These are phyloP conservation scores for Theobroma cacao DNA, from an alignment of 345 rosid genomes.

Conservation along the genomic window DNA sequence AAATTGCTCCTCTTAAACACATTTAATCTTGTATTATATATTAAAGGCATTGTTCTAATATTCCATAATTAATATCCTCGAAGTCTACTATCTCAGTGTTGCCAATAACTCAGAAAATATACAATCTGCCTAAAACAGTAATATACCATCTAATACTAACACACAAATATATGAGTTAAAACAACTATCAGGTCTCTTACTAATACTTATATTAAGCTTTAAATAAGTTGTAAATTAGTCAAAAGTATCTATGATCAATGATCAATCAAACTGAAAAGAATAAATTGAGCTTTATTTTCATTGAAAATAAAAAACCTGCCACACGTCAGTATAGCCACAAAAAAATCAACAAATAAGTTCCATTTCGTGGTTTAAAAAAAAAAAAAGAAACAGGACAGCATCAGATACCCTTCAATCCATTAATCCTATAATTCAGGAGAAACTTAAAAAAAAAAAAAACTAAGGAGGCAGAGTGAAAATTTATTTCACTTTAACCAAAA, in stretches of 20 bases:
- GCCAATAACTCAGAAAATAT: background rate
- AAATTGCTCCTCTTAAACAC: background rate
- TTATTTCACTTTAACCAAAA: background rate
- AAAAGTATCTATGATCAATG: background rate
- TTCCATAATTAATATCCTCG: background rate
- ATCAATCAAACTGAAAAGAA: background rate
- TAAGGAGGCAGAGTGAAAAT: background rate
- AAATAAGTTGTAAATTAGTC: background rate
- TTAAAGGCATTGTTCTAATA: background rate
- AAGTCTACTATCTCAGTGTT: background rate
- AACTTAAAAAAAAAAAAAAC: background rate
- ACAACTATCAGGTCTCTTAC: background rate
- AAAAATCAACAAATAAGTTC: constrained; percentile 9
- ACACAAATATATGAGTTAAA: background rate
- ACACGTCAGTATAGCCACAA: background rate
- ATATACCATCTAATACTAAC: background rate
- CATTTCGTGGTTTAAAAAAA: background rate
- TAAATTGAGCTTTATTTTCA: background rate
- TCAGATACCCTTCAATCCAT: constrained; percentile 12
- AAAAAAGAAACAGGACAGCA: background rate
- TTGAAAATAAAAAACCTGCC: background rate
- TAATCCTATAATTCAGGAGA: constrained; percentile 10
- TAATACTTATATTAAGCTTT: background rate
- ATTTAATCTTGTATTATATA: background rate
- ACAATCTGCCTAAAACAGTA: background rate